These are phyloP conservation scores for Amphibolis antarctica DNA, from an alignment of 106 monocot species.

Conservation along the genomic window DNA sequence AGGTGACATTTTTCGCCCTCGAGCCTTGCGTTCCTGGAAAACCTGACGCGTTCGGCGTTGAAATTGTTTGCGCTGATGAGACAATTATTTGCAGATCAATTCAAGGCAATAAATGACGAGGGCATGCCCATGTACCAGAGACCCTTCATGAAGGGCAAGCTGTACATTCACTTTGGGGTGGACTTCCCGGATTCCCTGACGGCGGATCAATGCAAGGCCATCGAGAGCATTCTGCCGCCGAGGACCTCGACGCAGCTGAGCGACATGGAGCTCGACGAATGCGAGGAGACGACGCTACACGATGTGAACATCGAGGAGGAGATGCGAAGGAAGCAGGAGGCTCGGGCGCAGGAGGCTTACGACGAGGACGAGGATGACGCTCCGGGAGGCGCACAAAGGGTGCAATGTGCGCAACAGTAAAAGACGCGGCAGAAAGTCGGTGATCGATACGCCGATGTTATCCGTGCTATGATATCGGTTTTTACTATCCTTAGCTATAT, in stretches of 20 bases:
- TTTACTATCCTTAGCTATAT: no score
- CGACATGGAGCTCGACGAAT: slow-evolving; percentile 85
- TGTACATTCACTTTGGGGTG: slow-evolving; percentile 88
- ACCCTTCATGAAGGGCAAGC: slow-evolving; percentile 86
- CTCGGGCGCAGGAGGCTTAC: slow-evolving; percentile 69
- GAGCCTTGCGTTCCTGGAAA: neutral
- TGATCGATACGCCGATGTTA: no score
- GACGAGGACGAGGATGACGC: slow-evolving; percentile 64
- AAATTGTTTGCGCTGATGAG: no score
- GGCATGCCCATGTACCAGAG: slow-evolving; percentile 84
- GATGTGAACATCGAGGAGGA: slow-evolving; percentile 86
- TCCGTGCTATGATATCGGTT: no score
- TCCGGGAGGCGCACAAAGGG: slow-evolving; percentile 57
- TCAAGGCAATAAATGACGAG: slow-evolving; percentile 90
- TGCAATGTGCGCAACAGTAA: slow-evolving; percentile 82
- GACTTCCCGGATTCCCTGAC: slow-evolving; percentile 68
- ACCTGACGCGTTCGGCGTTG: neutral
- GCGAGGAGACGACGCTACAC: slow-evolving; percentile 82
- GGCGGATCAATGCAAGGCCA: slow-evolving; percentile 53
- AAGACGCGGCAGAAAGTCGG: no score
- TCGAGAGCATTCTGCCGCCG: slow-evolving; percentile 49
- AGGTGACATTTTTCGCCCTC: slow-evolving; percentile 17
- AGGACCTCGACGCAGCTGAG: slow-evolving; percentile 38
- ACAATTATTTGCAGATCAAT: slow-evolving; percentile 43
- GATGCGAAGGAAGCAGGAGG: slow-evolving; percentile 57